Percentiles rank a stretch among this genome's conserved stretches.
Evolutionary conservation across 2,329 filamentous ascomycete genomes (phyloP).

Genomic region (Alternaria postmessia): DNA sequence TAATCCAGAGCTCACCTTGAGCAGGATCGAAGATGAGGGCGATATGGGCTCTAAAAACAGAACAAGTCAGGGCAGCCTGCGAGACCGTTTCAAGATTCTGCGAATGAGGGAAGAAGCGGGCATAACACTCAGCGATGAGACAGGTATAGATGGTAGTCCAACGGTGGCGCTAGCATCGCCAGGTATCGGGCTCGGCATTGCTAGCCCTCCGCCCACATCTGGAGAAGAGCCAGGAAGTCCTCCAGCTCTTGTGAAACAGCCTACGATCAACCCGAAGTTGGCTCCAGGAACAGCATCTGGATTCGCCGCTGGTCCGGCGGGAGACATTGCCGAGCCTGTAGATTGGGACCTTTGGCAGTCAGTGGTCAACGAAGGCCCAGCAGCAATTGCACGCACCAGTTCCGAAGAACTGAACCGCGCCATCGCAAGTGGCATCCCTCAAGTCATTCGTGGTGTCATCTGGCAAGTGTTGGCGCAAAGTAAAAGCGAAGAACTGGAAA

Average conservation of each 20-base stretch:
- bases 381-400: conserved; percentile 85
- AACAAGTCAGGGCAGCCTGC: conserved; percentile 52
- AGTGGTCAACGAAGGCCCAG: conserved; percentile 92
- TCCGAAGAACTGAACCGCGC: conserved; percentile 88
- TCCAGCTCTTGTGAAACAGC: conserved; percentile 59
- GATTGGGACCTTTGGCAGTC: conserved; percentile 99
- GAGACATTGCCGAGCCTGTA: conserved; percentile 75
- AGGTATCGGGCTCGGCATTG: conserved; percentile 55
- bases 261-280: conserved; percentile 72
- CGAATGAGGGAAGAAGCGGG: conserved; percentile 57
- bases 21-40: conserved; percentile 72
- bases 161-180: conserved; percentile 54
- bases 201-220: conserved; percentile 59
- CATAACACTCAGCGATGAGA: conserved; percentile 51
- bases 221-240: conserved; percentile 51
- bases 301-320: conserved; percentile 76
- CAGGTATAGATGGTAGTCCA: conserved; percentile 54
- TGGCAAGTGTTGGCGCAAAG: conserved; percentile 98
- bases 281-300: conserved; percentile 88
- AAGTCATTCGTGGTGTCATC: conserved; percentile 94
- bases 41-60: conserved; percentile 41
- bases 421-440: conserved; percentile 92
- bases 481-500: conserved; percentile 89
- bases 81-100: conserved; percentile 57
- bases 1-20: conserved; percentile 81